phyloP scores from a whole-genome alignment of 805 yeast species.

The Dipodascopsis uninucleata region DNA sequence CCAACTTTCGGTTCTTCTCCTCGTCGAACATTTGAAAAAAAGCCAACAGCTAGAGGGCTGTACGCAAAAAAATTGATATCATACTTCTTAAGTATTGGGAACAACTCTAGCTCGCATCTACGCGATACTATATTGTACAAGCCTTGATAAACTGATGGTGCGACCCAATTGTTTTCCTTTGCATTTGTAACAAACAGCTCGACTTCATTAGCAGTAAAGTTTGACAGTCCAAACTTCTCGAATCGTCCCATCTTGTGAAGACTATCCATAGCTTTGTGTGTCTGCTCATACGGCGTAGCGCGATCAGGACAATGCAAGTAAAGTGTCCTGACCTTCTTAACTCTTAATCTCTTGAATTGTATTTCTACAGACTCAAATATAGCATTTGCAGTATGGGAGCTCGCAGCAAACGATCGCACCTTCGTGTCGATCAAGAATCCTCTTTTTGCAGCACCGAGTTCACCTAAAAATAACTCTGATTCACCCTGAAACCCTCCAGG shows the following conservation, averaged over 20 bases:
- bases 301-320: slow-evolving; percentile 31
- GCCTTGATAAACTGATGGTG: slow-evolving; percentile 35
- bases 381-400: slow-evolving; percentile 15
- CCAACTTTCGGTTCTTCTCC: slow-evolving; percentile 21
- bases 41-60: slow-evolving; percentile 27
- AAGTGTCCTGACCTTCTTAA: slow-evolving; percentile 18
- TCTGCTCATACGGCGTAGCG: slow-evolving; percentile 30
- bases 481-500: slow-evolving; percentile 26
- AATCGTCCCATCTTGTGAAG: slow-evolving; percentile 31
- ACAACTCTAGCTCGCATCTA: slow-evolving; percentile 28
- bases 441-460: slow-evolving; percentile 7
- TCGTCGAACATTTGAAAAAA: slow-evolving; percentile 21
- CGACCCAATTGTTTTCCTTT: slow-evolving; percentile 29
- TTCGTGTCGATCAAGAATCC: slow-evolving; percentile 23
- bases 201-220: slow-evolving; percentile 30
- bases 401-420: slow-evolving; percentile 17
- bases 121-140: slow-evolving; percentile 34
- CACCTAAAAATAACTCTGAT: slow-evolving; percentile 23
- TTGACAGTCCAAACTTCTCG: slow-evolving; percentile 33
- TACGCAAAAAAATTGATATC: slow-evolving; percentile 32
- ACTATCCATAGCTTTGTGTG: slow-evolving; percentile 30
- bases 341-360: slow-evolving; percentile 15
- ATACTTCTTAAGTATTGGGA: slow-evolving; percentile 29
- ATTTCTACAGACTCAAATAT: slow-evolving; percentile 15
- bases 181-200: slow-evolving; percentile 27